phyloP scores from a whole-genome alignment of 1,284 basidiomycete species.

The Microbotryomycetes sp. region DNA sequence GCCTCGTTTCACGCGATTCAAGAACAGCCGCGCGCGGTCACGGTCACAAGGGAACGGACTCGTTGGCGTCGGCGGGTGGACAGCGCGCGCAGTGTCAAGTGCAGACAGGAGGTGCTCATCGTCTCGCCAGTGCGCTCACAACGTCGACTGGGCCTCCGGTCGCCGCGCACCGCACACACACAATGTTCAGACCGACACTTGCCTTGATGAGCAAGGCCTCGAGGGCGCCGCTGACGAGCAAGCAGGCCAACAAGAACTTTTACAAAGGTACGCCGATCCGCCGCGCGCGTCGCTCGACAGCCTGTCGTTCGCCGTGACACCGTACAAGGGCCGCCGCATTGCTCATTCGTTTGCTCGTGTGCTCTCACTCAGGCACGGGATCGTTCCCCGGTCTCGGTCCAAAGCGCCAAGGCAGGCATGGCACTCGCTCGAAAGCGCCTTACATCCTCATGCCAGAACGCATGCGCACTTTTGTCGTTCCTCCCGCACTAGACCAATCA shows the following conservation, averaged over 20 bases:
- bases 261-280: conserved; percentile 63
- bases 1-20: too few species aligned
- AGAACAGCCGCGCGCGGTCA: too few species aligned
- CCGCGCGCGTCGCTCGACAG: neutral
- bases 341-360: neutral
- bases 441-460: conserved; percentile 34
- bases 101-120: too few species aligned
- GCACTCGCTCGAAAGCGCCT: conserved; percentile 30
- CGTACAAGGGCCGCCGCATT: neutral
- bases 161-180: neutral
- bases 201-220: conserved; percentile 67
- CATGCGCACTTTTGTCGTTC: conserved; percentile 36
- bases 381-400: conserved; percentile 33
- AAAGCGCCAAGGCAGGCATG: conserved; percentile 32
- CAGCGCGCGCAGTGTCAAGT: too few species aligned
- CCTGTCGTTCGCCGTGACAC: neutral
- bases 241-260: conserved; percentile 82
- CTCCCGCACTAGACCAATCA: conserved; percentile 16
- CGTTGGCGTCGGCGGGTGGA: too few species aligned
- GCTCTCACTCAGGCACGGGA: conserved; percentile 30
- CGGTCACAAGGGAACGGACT: too few species aligned
- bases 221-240: conserved; percentile 66
- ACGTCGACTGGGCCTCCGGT: too few species aligned
- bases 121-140: too few species aligned
- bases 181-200: conserved; percentile 58